Percentiles rank a stretch among this genome's conserved stretches.
Evolutionary conservation across 2,329 filamentous ascomycete genomes (phyloP).

Genomic region (Ceratocystis destructans): DNA sequence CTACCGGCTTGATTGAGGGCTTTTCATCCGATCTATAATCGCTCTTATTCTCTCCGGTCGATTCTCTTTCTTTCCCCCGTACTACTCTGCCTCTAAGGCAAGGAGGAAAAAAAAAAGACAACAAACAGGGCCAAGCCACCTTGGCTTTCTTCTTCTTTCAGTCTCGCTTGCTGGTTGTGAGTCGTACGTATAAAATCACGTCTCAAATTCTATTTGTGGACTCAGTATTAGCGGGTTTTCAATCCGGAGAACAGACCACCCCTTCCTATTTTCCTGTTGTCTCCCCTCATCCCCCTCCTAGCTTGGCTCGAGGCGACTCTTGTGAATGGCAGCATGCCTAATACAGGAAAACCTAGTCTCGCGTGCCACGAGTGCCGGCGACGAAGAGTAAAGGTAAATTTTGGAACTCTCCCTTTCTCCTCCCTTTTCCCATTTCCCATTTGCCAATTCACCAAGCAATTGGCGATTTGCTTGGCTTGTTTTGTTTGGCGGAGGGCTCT

Average conservation of each 20-base stretch:
- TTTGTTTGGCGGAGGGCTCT: not conserved
- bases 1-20: not conserved
- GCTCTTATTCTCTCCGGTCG: not conserved
- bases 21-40: not conserved
- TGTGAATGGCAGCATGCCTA: conserved; percentile 9
- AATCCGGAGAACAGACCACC: not conserved
- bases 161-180: not conserved
- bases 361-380: conserved; percentile 19
- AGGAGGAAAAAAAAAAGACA: not conserved
- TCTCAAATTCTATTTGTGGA: not conserved
- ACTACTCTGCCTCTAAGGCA: not conserved
- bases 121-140: not conserved
- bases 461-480: not conserved
- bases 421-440: not conserved
- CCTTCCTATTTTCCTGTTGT: not conserved
- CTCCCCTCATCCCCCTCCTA: not conserved
- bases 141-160: not conserved
- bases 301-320: not conserved
- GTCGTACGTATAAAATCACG: not conserved
- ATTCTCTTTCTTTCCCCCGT: not conserved
- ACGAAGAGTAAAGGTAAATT: conserved; percentile 12
- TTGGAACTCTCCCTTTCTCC: not conserved
- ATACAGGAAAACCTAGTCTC: conserved; percentile 18
- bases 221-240: not conserved
- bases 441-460: not conserved